These are phyloP conservation scores for Xylariaceae sp. DNA, from an alignment of 2,329 filamentous ascomycete species.

Conservation along the genomic window DNA sequence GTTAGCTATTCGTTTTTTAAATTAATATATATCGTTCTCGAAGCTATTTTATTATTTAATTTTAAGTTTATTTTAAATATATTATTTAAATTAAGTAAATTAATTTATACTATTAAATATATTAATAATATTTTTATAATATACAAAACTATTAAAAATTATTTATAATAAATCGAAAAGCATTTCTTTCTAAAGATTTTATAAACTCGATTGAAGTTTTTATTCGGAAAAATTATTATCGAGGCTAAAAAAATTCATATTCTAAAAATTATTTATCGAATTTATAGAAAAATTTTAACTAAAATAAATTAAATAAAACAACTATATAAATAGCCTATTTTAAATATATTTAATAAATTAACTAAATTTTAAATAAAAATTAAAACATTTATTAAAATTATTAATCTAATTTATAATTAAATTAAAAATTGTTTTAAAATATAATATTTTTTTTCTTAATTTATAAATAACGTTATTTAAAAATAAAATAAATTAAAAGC, in stretches of 20 bases:
- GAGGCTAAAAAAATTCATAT: neutral
- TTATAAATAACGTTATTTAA: neutral
- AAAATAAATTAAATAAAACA: neutral
- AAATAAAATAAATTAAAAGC: neutral
- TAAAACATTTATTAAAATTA: neutral
- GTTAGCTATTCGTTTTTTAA: neutral
- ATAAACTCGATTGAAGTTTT: neutral
- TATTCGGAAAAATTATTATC: neutral
- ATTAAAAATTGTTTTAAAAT: neutral
- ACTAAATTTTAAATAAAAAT: neutral
- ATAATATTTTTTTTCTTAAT: neutral
- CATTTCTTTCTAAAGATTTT: neutral
- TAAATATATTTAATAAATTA: no score
- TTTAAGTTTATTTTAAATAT: neutral
- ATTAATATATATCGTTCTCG: neutral
- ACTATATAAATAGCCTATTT: neutral
- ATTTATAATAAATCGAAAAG: neutral
- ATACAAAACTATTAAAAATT: neutral
- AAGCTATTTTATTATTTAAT: neutral
- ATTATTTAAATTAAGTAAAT: neutral
- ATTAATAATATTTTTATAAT: neutral
- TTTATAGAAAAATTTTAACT: neutral
- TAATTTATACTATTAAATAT: neutral
- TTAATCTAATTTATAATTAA: neutral
- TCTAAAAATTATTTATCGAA: neutral